Base-by-base conservation (phyloP, 495 filamentous ascomycete species). In the Parmelia sp. region DNA sequence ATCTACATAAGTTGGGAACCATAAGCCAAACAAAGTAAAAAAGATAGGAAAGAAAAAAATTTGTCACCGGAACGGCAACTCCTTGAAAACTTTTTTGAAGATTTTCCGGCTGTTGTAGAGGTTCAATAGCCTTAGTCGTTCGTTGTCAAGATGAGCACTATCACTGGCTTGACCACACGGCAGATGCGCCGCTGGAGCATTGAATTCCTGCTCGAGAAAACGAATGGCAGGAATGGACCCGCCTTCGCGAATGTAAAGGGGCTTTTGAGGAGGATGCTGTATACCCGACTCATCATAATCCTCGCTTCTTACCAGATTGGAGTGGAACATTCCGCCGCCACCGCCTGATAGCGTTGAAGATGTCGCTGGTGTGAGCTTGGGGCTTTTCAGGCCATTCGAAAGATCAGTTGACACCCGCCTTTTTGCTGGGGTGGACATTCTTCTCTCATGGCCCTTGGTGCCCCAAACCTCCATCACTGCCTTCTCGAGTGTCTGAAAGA, bases 141-240 rank as follows among this genome's bases (percentile, higher is more conserved):
- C 94, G 73, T 97, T 97, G 69, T 95, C 90, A 75, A 98, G 75
- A 85, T 98, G 94, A 33, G 92, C 94, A 60, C 84, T 84, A 72
- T 98, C 94, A 71, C 91, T 97, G 49, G 92, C 91, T 74, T 97
- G 94, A 3, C 94, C 94, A 71, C 92, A 96, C 0, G 94, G 95
- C 47, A 98, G 72, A 74, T 97, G 93, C 0, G 94, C 94, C 0
- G 95, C 94, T 0, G 92, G 91, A 0, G 94, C 94, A 3, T 83
- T 82, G 71, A 97, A 97, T 70, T 96, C 92, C 76, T 96, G 94
- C 73, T 98, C 94, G 56, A 98, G 73, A 73, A 97, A 97, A 14
- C 94, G 79, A 63, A 96, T 96, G 0, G 90, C 87, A 1, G 95
- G 92, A 67, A 98, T 97, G 0, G 88, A 92, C 5, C 94, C 94